Percentiles rank a stretch among this genome's conserved stretches.
Conservation (phyloP, 169 alveolate species). For the Miamiensis avidus region DNA sequence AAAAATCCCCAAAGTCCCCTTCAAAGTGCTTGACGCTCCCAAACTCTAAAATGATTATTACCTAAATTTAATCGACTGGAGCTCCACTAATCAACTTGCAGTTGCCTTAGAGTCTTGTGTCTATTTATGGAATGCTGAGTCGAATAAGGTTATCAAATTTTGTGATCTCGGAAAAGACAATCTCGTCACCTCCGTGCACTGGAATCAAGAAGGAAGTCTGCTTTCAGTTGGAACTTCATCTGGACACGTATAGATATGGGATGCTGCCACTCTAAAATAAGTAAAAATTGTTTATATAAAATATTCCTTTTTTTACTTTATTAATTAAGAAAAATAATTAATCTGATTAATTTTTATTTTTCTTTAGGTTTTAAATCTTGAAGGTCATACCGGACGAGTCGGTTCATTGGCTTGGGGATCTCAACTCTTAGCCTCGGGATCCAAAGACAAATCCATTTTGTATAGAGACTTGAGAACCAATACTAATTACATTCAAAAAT, state of each 20-base stretch:
- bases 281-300: not conserved
- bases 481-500: slow-evolving; percentile 59
- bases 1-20: slow-evolving; percentile 82
- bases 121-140: slow-evolving; percentile 91
- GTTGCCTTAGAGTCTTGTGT: slow-evolving; percentile 92
- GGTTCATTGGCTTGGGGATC: slow-evolving; percentile 93
- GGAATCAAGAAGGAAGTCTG: slow-evolving; percentile 88
- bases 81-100: slow-evolving; percentile 83
- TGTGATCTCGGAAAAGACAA: slow-evolving; percentile 85
- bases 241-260: slow-evolving; percentile 89
- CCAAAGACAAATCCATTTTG: slow-evolving; percentile 89
- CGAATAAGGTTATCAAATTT: slow-evolving; percentile 86
- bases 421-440: slow-evolving; percentile 88
- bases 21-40: slow-evolving; percentile 92
- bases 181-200: slow-evolving; percentile 88
- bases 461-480: slow-evolving; percentile 86
- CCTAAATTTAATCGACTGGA: slow-evolving; percentile 90
- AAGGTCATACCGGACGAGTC: slow-evolving; percentile 92
- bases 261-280: slow-evolving; percentile 2
- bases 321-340: no score
- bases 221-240: slow-evolving; percentile 88
- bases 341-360: no score
- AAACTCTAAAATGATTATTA: slow-evolving; percentile 92
- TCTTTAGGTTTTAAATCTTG: not conserved
- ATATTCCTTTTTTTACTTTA: not conserved